phyloP scores from a whole-genome alignment of 768 basidiomycete genomes.

The Amanita exitialis region DNA sequence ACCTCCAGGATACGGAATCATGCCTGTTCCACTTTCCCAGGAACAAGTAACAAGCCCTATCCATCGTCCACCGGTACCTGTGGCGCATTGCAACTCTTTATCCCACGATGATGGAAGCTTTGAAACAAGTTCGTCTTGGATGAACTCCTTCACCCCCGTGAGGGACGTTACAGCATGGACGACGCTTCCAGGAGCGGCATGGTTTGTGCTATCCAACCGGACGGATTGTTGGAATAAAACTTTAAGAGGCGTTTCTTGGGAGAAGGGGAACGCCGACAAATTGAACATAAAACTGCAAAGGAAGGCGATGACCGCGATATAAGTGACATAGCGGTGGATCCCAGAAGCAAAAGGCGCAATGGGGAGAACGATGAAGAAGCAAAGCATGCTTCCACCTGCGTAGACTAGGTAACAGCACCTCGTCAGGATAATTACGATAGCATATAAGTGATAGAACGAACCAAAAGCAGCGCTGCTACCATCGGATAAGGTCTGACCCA shows the following conservation, averaged over 20 bases:
- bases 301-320: slow-evolving; percentile 28
- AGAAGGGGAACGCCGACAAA: slow-evolving; percentile 52
- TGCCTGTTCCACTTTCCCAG: slow-evolving; percentile 30
- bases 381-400: slow-evolving; percentile 29
- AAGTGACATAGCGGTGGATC: slow-evolving; percentile 21
- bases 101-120: slow-evolving; percentile 41
- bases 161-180: slow-evolving; percentile 26
- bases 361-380: slow-evolving; percentile 45
- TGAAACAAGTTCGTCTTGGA: slow-evolving; percentile 32
- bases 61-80: slow-evolving; percentile 11
- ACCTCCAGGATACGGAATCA: slow-evolving; percentile 28
- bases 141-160: slow-evolving; percentile 31
- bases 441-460: slow-evolving; percentile 21
- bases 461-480: slow-evolving; percentile 27
- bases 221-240: slow-evolving; percentile 62
- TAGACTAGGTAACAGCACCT: slow-evolving; percentile 35
- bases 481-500: slow-evolving; percentile 20
- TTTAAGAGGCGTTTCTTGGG: slow-evolving; percentile 49
- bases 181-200: slow-evolving; percentile 11
- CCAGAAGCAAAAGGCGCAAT: slow-evolving; percentile 56
- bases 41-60: slow-evolving; percentile 34
- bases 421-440: background rate
- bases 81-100: slow-evolving; percentile 22
- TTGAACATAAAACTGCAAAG: slow-evolving; percentile 31
- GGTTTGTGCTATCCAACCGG: slow-evolving; percentile 24